Evolutionary conservation across 2,329 filamentous ascomycete species (phyloP).

Genomic region (Lachnellula hyalina): DNA sequence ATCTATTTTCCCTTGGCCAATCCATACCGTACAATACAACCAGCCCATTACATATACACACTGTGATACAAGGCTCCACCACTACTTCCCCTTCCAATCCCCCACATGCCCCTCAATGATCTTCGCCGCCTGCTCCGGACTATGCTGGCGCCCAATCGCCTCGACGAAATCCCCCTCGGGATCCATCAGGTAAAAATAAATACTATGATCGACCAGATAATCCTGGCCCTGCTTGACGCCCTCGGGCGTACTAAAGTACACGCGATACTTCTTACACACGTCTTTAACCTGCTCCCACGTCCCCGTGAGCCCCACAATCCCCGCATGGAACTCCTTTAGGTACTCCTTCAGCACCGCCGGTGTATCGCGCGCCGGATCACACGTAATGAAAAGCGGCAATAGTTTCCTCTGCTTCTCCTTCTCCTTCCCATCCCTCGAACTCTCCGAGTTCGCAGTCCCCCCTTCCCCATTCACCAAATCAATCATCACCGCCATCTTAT

Average conservation of each 20-base stretch:
- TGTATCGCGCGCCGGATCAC: conserved; percentile 87
- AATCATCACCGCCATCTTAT: conserved; percentile 98
- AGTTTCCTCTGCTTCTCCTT: neutral
- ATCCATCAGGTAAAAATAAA: conserved; percentile 99
- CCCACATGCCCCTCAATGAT: conserved; percentile 83
- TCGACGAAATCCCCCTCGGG: conserved; percentile 98
- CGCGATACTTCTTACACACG: conserved; percentile 90
- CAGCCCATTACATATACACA: too few species aligned
- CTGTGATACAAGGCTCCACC: neutral
- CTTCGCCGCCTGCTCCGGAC: conserved; percentile 75
- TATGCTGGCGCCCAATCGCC: conserved; percentile 91
- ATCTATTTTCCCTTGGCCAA: too few species aligned
- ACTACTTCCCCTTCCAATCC: conserved; percentile 52
- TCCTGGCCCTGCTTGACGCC: conserved; percentile 90
- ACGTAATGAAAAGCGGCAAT: conserved; percentile 74
- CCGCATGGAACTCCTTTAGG: conserved; percentile 82
- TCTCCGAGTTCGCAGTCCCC: too few species aligned
- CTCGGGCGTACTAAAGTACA: conserved; percentile 92
- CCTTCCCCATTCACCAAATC: conserved; percentile 54
- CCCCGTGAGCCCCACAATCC: conserved; percentile 83
- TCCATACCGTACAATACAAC: too few species aligned
- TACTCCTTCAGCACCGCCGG: conserved; percentile 81
- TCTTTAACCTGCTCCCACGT: conserved; percentile 91
- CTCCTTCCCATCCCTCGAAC: conserved; percentile 42
- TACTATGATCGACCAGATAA: conserved; percentile 97